Evolutionary conservation across 163 green algal genomes (phyloP), one percentile per base, ranked within the genome.

Genomic region (Smithsoniella earleae): DNA sequence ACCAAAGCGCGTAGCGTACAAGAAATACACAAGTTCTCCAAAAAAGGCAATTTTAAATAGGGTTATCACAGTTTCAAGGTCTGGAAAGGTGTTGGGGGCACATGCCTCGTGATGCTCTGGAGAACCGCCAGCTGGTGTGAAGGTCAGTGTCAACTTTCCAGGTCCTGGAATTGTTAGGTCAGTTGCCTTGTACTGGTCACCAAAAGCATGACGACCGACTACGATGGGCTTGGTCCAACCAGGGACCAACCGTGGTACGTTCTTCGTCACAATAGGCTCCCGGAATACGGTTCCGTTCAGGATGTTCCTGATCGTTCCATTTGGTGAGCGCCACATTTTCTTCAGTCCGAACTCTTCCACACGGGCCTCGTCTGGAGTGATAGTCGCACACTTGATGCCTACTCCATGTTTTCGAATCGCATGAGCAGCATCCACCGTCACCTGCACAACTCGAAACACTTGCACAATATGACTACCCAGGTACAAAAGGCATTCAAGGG

Each of bases 341-440:
- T 97, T 97, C 20, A 98, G 87, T 3, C 77, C 78, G 66, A 98
- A 98, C 85, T 98, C 93, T 83, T 95, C 84, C 10, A 98, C 93
- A 28, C 93, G 84, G 1, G 83, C 91, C 84, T 98, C 93, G 73
- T 98, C 93, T 2, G 93, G 92, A 0, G 93, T 98, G 85, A 98
- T 98, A 46, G 93, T 98, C 10, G 93, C 93, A 74, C 93, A 98
- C 84, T 98, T 98, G 82, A 98, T 95, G 73, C 93, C 93, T 49
- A 98, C 93, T 34, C 90, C 91, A 80, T 93, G 84, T 76, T 89
- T 87, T 85, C 93, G 86, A 74, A 95, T 96, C 20, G 91, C 91
- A 36, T 96, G 52, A 2, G 91, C 91, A 18, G 88, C 89, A 28
- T 96, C 91, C 3, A 91, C 72, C 3, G 91, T 96, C 76, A 97